Percentiles rank a stretch among this genome's conserved stretches.
Evolutionary conservation across 1,139 yeast species (phyloP).

Genomic region (Pneumocystis canis): DNA sequence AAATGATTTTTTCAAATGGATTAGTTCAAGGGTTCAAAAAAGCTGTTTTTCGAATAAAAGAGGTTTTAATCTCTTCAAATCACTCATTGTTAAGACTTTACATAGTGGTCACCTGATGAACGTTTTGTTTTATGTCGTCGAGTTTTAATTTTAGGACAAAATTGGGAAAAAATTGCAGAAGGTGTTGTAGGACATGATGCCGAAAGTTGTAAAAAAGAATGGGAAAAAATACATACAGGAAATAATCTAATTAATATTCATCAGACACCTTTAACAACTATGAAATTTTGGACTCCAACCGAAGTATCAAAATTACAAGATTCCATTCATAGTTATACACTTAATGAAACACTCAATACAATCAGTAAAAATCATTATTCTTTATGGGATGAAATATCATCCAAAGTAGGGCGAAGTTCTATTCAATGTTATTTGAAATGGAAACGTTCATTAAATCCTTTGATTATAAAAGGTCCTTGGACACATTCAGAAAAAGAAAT

Average conservation of each 20-base stretch:
- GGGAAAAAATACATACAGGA: neutral
- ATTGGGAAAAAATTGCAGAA: neutral
- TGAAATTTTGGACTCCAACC: neutral
- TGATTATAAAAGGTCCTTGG: neutral
- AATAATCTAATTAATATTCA: neutral
- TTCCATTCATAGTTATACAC: neutral
- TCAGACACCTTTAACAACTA: neutral
- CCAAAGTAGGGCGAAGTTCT: neutral
- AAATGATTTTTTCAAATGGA: too few relatives aligned
- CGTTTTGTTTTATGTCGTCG: neutral
- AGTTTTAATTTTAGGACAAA: neutral
- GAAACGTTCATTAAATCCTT: neutral
- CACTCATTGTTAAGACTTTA: too few relatives aligned
- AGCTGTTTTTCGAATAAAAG: too few relatives aligned
- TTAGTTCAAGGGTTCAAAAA: neutral
- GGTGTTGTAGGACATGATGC: neutral
- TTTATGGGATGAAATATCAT: neutral
- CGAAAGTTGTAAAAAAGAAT: neutral
- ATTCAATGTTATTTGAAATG: neutral
- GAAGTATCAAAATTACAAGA: neutral
- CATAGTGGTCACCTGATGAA: neutral
- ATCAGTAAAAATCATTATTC: neutral
- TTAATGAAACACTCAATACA: neutral
- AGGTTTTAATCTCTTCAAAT: too few relatives aligned
- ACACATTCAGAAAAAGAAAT: neutral